phyloP scores from a whole-genome alignment of 2,329 filamentous ascomycete species.

The Xylariaceae sp. region DNA sequence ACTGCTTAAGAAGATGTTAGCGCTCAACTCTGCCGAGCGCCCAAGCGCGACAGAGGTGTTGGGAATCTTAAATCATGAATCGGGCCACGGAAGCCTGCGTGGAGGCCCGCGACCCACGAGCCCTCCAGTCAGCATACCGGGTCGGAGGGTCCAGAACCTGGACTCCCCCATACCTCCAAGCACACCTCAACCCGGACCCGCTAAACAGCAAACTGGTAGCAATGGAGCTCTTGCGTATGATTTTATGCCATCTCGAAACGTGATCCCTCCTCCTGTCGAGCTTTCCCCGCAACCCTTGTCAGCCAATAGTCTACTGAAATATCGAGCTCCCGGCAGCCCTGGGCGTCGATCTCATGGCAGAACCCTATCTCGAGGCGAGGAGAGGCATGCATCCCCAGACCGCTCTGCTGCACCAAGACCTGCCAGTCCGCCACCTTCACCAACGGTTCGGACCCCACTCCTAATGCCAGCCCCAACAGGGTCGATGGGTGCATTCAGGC shows the following conservation, averaged over 20 bases:
- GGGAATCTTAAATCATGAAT: constrained; percentile 68
- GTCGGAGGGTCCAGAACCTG: constrained; percentile 50
- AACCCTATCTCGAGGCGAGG: constrained; percentile 41
- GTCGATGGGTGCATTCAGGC: constrained; percentile 26
- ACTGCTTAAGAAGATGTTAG: constrained; percentile 75
- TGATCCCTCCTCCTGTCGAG: constrained; percentile 25
- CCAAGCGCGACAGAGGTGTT: constrained; percentile 86
- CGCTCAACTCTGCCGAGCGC: constrained; percentile 69
- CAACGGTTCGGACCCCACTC: constrained; percentile 35
- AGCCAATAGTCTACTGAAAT: constrained; percentile 34
- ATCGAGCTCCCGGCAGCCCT: constrained; percentile 30
- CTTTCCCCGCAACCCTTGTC: constrained; percentile 29
- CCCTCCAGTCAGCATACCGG: constrained; percentile 40
- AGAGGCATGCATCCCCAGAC: constrained; percentile 36
- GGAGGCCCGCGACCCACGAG: constrained; percentile 34
- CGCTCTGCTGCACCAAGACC: constrained; percentile 23
- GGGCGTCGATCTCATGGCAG: constrained; percentile 36
- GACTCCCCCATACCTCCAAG: constrained; percentile 50
- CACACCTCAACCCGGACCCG: constrained; percentile 46
- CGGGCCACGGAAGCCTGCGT: constrained; percentile 41
- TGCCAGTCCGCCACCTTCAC: constrained; percentile 20
- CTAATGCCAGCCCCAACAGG: constrained; percentile 47
- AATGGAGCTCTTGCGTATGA: constrained; percentile 19
- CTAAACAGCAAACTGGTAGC: constrained; percentile 22
- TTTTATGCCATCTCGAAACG: constrained; percentile 30